Percentiles rank a stretch among this genome's conserved stretches.
These are phyloP conservation scores for Cordyceps cicadae DNA, from an alignment of 2,329 filamentous ascomycete genomes.

Conservation along the genomic window DNA sequence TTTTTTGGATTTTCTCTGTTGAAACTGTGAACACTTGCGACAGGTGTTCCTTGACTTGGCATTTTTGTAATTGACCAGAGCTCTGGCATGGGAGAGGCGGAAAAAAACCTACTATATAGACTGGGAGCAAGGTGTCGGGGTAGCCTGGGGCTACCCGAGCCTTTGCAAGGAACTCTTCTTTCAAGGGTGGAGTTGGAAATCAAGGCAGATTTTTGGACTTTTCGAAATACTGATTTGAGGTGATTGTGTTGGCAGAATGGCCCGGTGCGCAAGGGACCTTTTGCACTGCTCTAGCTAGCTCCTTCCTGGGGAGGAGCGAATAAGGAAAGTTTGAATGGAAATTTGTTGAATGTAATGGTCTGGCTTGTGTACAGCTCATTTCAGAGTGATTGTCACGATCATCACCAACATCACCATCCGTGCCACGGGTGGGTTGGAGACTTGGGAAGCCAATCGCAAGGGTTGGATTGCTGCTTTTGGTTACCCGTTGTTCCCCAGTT, in stretches of 20 bases:
- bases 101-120: conserved; percentile 8
- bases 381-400: too few species aligned
- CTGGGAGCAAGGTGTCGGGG: background rate
- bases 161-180: background rate
- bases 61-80: background rate
- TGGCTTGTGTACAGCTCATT: background rate
- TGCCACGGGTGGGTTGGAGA: too few species aligned
- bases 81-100: background rate
- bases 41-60: background rate
- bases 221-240: background rate
- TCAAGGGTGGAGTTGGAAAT: conserved; percentile 2
- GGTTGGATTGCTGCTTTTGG: too few species aligned
- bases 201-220: background rate
- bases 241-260: background rate
- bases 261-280: background rate
- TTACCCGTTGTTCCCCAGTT: too few species aligned
- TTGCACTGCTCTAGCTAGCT: background rate
- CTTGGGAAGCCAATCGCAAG: too few species aligned
- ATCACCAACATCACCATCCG: too few species aligned
- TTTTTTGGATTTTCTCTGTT: conserved; percentile 7
- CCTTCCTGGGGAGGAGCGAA: background rate
- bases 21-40: background rate
- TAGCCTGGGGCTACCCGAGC: background rate
- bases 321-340: background rate
- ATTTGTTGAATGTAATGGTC: background rate